Base-by-base conservation (phyloP, 352 stramenopile species). In the Pilasporangium apinafurcum region DNA sequence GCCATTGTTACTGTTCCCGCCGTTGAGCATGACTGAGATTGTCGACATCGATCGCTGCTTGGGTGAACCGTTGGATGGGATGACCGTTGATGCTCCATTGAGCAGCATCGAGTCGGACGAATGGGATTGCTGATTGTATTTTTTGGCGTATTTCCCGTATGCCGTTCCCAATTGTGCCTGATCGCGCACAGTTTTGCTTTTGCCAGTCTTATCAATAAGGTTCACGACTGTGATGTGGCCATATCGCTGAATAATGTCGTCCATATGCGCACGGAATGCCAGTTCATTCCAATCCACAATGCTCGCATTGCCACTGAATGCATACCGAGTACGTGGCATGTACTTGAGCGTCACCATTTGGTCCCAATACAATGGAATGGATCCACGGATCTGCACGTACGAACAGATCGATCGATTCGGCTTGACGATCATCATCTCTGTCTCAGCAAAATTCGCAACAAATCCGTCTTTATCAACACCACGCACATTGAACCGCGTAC, bases 401-500 rank as follows among this genome's bases (percentile, higher is more conserved):
- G 79, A 94, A 58, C 73, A 89, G 31, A 95, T 53, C 21, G 74
- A 64, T n/a, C 66, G 65, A 41, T 91, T 62, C 18, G 61, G 53
- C 47, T 65, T 71, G 21, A 78, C 60, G 46, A 92, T 57, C 44
- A 98, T 68, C 72, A 97, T 91, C 62, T 98, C 94, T 5, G 87
- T 97, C 75, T 98, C 94, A 16, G 83, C 88, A 66, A 95, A 97
- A 64, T 98, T 98, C 26, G 94, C 92, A 8, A 92, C 86, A 33
- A 72, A 66, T 27, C 91, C 92, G 29, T 86, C 66, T 29, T 75
- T 83, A 73, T 98, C 90, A 13, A 93, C 71, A 42, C 94, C 94
- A 34, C 94, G 78, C 48, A 86, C 73, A 44, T 93, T 97, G 64
- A 97, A 98, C 30, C 94, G 81, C 53, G 95, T 80, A 33, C 95